Evolutionary conservation across 441 rosid species (phyloP).

Genomic region (Brassica hybrid): DNA sequence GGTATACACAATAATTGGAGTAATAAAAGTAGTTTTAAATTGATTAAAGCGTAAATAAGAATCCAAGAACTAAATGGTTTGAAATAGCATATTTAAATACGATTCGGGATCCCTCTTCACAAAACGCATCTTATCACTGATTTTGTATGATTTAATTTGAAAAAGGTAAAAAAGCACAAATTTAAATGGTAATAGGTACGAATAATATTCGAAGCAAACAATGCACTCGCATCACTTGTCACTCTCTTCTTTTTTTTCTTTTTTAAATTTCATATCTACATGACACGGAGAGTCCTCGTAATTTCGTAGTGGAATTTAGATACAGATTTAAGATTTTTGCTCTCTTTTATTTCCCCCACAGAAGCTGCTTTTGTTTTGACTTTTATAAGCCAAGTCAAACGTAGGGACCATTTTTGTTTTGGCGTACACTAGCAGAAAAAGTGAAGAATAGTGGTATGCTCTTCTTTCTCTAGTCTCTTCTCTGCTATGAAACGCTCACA

Average conservation of each 20-base stretch:
- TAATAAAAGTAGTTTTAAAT: neutral
- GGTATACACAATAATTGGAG: slow-evolving; percentile 3
- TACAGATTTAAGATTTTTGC: slow-evolving; percentile 24
- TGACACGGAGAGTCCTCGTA: slow-evolving; percentile 21
- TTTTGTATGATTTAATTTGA: slow-evolving; percentile 1
- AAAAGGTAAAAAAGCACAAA: neutral
- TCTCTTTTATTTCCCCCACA: slow-evolving; percentile 18
- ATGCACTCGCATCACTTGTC: slow-evolving; percentile 36
- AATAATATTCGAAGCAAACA: slow-evolving; percentile 36
- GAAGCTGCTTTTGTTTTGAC: slow-evolving; percentile 38
- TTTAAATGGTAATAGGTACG: slow-evolving; percentile 26
- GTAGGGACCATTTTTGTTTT: slow-evolving; percentile 29
- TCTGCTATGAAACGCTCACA: slow-evolving; percentile 15
- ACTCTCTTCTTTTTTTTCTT: slow-evolving; percentile 19
- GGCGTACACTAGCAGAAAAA: slow-evolving; percentile 13
- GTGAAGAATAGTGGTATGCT: slow-evolving; percentile 29
- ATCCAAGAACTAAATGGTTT: neutral
- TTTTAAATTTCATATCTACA: neutral
- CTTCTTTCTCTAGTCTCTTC: slow-evolving; percentile 3
- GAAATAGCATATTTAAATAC: neutral
- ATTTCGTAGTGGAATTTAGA: slow-evolving; percentile 37
- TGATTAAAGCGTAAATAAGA: neutral
- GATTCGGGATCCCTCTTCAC: slow-evolving; percentile 1
- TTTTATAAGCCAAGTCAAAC: slow-evolving; percentile 35
- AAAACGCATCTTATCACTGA: neutral